These are phyloP conservation scores for Candida buenavistaensis DNA, from an alignment of 1,139 yeast species.

Conservation along the genomic window DNA sequence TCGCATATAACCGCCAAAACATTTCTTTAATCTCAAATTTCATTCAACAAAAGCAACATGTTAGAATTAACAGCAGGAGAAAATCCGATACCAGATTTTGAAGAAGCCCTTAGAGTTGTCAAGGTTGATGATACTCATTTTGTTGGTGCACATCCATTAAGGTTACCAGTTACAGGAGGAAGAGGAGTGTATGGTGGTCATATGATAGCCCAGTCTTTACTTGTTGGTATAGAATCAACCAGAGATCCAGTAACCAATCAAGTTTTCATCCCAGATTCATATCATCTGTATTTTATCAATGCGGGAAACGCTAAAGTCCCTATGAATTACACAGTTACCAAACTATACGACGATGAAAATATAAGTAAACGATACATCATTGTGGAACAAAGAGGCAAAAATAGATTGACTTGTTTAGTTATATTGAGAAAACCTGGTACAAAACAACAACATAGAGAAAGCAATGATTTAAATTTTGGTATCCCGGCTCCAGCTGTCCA, in stretches of 20 bases:
- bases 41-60: too few species aligned
- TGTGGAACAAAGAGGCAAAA: conserved; percentile 30
- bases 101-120: conserved; percentile 39
- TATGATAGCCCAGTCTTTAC: conserved; percentile 67
- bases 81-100: conserved; percentile 27
- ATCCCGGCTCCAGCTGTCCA: conserved; percentile 22
- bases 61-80: conserved; percentile 10
- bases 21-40: too few species aligned
- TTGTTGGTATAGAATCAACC: conserved; percentile 57
- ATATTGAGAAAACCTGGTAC: conserved; percentile 23
- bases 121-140: conserved; percentile 30
- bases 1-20: too few species aligned
- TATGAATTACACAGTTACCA: conserved; percentile 59
- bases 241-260: conserved; percentile 15
- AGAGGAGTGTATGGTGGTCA: conserved; percentile 83
- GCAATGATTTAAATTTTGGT: conserved; percentile 14
- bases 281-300: conserved; percentile 41
- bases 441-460: conserved; percentile 7
- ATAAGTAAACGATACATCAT: conserved; percentile 27
- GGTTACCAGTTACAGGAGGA: conserved; percentile 49
- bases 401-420: conserved; percentile 32
- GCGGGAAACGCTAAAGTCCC: conserved; percentile 52
- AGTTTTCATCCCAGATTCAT: conserved; percentile 36
- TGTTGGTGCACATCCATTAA: conserved; percentile 39
- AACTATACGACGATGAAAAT: conserved; percentile 40